Base-by-base conservation (phyloP, 2,329 filamentous ascomycete genomes). In the Endocalyx cinctus region DNA sequence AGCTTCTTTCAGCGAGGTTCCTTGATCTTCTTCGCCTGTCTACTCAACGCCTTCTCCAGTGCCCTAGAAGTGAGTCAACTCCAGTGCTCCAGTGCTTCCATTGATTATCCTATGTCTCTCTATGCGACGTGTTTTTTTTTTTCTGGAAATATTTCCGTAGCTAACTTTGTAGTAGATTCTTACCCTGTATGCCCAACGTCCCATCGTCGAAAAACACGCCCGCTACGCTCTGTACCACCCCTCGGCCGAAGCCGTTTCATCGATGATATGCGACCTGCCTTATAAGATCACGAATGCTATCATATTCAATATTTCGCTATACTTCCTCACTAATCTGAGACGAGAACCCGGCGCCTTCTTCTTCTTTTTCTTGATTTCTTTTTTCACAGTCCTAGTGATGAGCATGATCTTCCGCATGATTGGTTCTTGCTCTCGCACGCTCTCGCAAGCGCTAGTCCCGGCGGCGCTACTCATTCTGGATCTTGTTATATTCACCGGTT, bases 221-320 rank as follows among this genome's bases (percentile, higher is more conserved):
- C 79, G 84, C 37, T 95, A 94, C 55, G 87, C 88, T 13, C 71
- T 95, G 13, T 94, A 95, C 51, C 89, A 94, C 51, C 87, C 89
- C 0, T 88, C 84, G 8, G 84, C 87, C 12, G 88, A 96, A 69
- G 86, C 87, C n/a, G 72, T 87, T 38, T 79, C 85, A 0, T 92
- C 85, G 8, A 92, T 94, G 82, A 61, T 95, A 18, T 83, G 77
- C 42, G 89, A 96, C 49, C 63, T 94, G 62, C 89, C 89, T 0
- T 87, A 87, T 60, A 94, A 92, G 59, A 60, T 94, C 7, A 23
- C 61, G n/a, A 89, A 89, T 48, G 64, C 77, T 1, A 71, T 94
- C 43, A 62, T 76, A 4, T 94, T 94, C 69, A 94, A 94, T 55
- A 33, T 89, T 19, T 71, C 78, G 2, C 62, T 95, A 3, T 95